These are phyloP conservation scores for Angophora floribunda DNA, from an alignment of 345 rosid species.

Conservation along the genomic window DNA sequence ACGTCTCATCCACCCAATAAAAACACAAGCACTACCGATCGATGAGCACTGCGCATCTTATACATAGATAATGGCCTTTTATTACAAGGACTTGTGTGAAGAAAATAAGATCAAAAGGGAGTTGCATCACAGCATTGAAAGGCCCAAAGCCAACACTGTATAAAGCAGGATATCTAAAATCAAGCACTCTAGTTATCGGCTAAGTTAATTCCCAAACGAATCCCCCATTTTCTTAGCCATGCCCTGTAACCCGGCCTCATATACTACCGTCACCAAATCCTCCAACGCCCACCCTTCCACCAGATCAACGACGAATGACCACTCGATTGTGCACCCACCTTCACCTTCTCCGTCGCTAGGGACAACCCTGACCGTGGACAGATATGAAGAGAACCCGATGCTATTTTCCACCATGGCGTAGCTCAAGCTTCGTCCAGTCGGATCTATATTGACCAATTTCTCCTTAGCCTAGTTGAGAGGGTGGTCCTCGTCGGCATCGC, in stretches of 20 bases:
- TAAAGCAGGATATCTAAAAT: background rate
- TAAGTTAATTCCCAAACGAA: background rate
- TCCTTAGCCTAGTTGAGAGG: conserved; percentile 37
- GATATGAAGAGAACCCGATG: conserved; percentile 43
- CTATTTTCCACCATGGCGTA: conserved; percentile 49
- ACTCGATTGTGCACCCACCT: conserved; percentile 41
- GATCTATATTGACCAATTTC: conserved; percentile 36
- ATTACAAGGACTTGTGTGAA: background rate
- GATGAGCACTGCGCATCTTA: background rate
- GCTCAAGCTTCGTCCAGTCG: background rate
- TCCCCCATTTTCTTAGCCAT: conserved; percentile 29
- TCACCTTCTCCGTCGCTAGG: background rate
- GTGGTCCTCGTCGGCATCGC: background rate
- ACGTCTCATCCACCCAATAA: accelerated
- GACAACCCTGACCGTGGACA: conserved; percentile 29
- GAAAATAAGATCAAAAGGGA: background rate
- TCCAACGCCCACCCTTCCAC: conserved; percentile 35
- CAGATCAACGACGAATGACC: conserved; percentile 43
- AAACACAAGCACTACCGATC: accelerated
- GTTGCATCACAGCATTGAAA: background rate
- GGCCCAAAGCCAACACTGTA: background rate
- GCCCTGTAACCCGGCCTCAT: conserved; percentile 13
- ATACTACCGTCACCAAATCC: conserved; percentile 16
- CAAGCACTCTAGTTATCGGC: background rate
- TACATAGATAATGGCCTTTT: background rate